phyloP scores from a whole-genome alignment of 1,139 yeast genomes.

The Suhomyces atakaporum region DNA sequence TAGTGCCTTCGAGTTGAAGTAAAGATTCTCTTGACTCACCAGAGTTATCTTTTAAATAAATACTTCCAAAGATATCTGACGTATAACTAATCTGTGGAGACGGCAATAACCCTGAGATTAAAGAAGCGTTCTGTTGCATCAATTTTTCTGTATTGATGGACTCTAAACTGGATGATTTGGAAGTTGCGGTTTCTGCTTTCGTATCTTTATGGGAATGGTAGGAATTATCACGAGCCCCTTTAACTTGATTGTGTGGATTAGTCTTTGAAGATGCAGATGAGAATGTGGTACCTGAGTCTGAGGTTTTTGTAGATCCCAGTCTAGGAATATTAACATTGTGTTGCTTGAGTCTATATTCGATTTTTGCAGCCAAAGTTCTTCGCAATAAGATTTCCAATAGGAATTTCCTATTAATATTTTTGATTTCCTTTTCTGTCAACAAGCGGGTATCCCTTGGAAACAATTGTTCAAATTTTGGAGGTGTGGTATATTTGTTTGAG shows the following conservation, averaged over 20 bases:
- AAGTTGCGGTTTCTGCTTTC: constrained; percentile 1
- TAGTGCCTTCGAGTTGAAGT: not conserved
- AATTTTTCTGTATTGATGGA: constrained; percentile 36
- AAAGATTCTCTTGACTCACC: constrained; percentile 3
- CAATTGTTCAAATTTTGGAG: constrained; percentile 32
- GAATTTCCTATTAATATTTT: constrained; percentile 33
- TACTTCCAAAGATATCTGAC: constrained; percentile 32
- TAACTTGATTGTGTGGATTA: not conserved
- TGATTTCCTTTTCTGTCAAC: constrained; percentile 27
- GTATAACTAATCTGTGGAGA: constrained; percentile 44
- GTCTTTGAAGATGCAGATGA: constrained; percentile 7
- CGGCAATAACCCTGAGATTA: constrained; percentile 37
- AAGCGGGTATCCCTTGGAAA: constrained; percentile 34
- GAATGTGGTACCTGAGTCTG: constrained; percentile 5
- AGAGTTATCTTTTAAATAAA: constrained; percentile 11
- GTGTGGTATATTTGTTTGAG: constrained; percentile 20
- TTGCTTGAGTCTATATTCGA: constrained; percentile 36
- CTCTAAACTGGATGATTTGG: constrained; percentile 19
- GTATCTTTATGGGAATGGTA: constrained; percentile 1
- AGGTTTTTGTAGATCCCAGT: constrained; percentile 14
- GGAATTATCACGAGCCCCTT: not conserved
- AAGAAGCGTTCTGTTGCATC: constrained; percentile 35
- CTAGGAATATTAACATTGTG: constrained; percentile 8
- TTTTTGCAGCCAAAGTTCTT: constrained; percentile 47
- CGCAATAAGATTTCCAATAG: constrained; percentile 42